Evolutionary conservation across 371 early-diverging fungal genomes (phyloP).

Genomic region (Actinomortierella wolfii): DNA sequence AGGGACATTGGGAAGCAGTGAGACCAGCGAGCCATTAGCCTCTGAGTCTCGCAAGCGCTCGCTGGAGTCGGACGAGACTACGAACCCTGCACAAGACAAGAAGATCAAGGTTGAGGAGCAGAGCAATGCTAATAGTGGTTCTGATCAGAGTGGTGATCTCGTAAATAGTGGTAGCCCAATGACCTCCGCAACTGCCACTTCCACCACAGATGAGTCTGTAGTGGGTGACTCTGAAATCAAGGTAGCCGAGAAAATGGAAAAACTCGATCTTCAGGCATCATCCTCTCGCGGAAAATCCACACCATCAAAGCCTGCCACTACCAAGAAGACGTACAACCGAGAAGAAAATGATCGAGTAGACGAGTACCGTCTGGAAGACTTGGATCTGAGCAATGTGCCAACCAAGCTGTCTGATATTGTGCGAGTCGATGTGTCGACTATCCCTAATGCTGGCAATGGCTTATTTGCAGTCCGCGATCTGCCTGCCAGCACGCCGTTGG

Average conservation of each 20-base stretch:
- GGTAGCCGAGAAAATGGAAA: slow-evolving; percentile 20
- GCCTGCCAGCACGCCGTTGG: slow-evolving; percentile 74
- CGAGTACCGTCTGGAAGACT: slow-evolving; percentile 32
- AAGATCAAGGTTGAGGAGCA: not conserved
- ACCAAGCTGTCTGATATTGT: slow-evolving; percentile 63
- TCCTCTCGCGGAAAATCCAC: slow-evolving; percentile 6
- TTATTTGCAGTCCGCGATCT: slow-evolving; percentile 76
- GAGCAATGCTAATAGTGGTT: slow-evolving; percentile 1
- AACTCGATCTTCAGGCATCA: slow-evolving; percentile 19
- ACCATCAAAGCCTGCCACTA: slow-evolving; percentile 4
- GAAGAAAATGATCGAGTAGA: slow-evolving; percentile 5
- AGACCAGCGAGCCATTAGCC: no score
- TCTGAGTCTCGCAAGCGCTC: no score
- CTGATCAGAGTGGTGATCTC: not conserved
- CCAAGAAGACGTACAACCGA: slow-evolving; percentile 12
- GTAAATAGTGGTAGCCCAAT: no score
- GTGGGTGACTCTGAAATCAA: slow-evolving; percentile 1
- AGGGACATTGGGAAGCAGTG: no score
- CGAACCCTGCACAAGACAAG: no score
- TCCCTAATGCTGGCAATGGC: slow-evolving; percentile 75
- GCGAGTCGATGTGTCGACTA: slow-evolving; percentile 62
- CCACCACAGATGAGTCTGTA: no score
- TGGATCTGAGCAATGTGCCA: slow-evolving; percentile 55
- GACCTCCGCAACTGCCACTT: no score
- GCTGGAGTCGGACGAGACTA: no score